Conservation (phyloP, 495 filamentous ascomycete species). For the Chaetomidium leptoderma region DNA sequence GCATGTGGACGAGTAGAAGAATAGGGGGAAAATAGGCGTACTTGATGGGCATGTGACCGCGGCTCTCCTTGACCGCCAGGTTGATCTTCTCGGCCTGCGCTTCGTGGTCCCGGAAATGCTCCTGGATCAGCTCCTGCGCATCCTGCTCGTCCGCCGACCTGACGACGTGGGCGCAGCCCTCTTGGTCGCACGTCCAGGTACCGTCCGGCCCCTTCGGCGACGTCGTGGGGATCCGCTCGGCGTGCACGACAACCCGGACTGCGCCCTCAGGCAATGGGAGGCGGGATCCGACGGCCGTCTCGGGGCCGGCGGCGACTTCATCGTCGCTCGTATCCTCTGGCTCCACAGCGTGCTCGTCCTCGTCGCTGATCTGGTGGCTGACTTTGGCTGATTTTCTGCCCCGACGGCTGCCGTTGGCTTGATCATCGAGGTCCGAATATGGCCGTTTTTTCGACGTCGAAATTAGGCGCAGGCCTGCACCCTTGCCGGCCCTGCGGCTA, state of each 20-base stretch:
- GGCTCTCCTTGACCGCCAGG: slow-evolving; percentile 50
- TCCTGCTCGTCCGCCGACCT: slow-evolving; percentile 53
- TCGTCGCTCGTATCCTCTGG: slow-evolving; percentile 43
- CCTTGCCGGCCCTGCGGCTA: slow-evolving; percentile 33
- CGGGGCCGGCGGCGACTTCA: slow-evolving; percentile 19
- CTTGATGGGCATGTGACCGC: slow-evolving; percentile 55
- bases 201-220: slow-evolving; percentile 53
- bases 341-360: slow-evolving; percentile 30
- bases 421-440: slow-evolving; percentile 34
- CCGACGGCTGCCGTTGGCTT: slow-evolving; percentile 24
- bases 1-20: slow-evolving; percentile 14
- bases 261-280: slow-evolving; percentile 21
- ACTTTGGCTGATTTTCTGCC: slow-evolving; percentile 29
- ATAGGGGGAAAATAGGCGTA: slow-evolving; percentile 39
- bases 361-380: slow-evolving; percentile 30
- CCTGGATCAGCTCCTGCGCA: slow-evolving; percentile 55
- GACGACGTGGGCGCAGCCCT: slow-evolving; percentile 61
- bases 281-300: slow-evolving; percentile 3
- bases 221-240: slow-evolving; percentile 44
- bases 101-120: slow-evolving; percentile 66
- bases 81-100: slow-evolving; percentile 54
- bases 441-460: slow-evolving; percentile 36
- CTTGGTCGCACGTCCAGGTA: slow-evolving; percentile 66
- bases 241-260: slow-evolving; percentile 37
- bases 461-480: slow-evolving; percentile 30